Evolutionary conservation across 352 stramenopile species (phyloP).

Genomic region (Globisporangium takayamanum): DNA sequence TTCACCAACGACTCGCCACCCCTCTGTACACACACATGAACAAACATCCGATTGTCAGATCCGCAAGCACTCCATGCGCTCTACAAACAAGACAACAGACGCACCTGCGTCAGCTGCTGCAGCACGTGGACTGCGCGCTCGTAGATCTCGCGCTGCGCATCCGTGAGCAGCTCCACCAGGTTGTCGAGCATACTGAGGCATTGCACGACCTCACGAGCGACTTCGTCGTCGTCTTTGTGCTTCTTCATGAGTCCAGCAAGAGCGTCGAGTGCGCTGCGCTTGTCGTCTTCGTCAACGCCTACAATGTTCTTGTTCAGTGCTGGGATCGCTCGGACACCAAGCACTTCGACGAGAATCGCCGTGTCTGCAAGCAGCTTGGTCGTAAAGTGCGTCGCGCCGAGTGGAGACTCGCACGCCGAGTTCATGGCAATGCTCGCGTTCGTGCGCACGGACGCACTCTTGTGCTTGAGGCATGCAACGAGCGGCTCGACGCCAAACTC

Average conservation of each 20-base stretch:
- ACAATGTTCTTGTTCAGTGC: constrained; percentile 36
- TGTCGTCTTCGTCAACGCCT: constrained; percentile 39
- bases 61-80: neutral
- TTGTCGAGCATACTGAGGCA: constrained; percentile 43
- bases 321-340: constrained; percentile 40
- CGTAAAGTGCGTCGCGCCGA: constrained; percentile 34
- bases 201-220: constrained; percentile 37
- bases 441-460: constrained; percentile 23
- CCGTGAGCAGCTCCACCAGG: constrained; percentile 26
- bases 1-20: constrained; percentile 17
- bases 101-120: constrained; percentile 18
- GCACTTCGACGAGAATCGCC: constrained; percentile 41
- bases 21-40: neutral
- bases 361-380: constrained; percentile 31
- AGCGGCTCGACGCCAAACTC: constrained; percentile 68
- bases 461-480: constrained; percentile 46
- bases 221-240: constrained; percentile 15
- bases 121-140: constrained; percentile 21
- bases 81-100: neutral
- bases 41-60: neutral
- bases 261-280: constrained; percentile 29
- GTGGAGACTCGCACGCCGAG: constrained; percentile 52
- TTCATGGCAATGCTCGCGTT: constrained; percentile 60
- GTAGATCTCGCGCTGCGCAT: constrained; percentile 19
- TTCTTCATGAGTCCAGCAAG: constrained; percentile 21